Evolutionary conservation across 192 early-diverging fungal species (phyloP), one percentile per base, ranked within the genome.

Genomic region (Dissophora globulifera): DNA sequence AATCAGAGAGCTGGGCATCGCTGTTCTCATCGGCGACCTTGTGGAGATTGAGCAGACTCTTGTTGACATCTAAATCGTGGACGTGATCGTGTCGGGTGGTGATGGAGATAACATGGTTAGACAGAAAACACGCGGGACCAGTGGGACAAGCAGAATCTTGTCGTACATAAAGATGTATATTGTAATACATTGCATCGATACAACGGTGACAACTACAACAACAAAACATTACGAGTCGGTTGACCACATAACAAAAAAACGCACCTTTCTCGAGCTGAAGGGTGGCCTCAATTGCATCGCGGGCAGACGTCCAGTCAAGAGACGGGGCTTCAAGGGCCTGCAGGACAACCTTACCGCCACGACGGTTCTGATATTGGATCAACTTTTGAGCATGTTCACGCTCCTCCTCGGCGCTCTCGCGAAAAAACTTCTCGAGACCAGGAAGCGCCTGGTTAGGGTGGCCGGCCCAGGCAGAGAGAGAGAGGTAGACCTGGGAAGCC

Each of bases 1-100:
- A 86, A 26, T 88, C 84, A 50, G 79, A 81, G 54, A 86, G 67
- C 58, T 88, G 84, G 27, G 86, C 79, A 59, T 88, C 86, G 60
- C 64, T 74, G 49, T 81, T 81, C 29, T 76, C 70, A 47, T 84
- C 86, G 0, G 65, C 81, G 32, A 85, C 64, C 54, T 83, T 82
- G 68, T 86, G 84, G 38, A 86, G 68, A 51, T 88, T 85, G 33
- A 86, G 61, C 11, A 88, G 65, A 16, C 78, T 71, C 59, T 84
- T 88, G 79, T 86, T 88, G 58, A 87, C 86, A 78, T 87, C 85
- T 82, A 29, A 3, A 26, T 31, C 26, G 30, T n/a, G n/a, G n/a
- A n/a, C n/a, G n/a, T n/a, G n/a, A n/a, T n/a, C n/a, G n/a, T n/a
- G n/a, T n/a, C n/a, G n/a, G n/a, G n/a, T n/a, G n/a, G n/a, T n/a